Base-by-base conservation (phyloP, 164 flowering plant species). In the Tetracentron sinense region DNA sequence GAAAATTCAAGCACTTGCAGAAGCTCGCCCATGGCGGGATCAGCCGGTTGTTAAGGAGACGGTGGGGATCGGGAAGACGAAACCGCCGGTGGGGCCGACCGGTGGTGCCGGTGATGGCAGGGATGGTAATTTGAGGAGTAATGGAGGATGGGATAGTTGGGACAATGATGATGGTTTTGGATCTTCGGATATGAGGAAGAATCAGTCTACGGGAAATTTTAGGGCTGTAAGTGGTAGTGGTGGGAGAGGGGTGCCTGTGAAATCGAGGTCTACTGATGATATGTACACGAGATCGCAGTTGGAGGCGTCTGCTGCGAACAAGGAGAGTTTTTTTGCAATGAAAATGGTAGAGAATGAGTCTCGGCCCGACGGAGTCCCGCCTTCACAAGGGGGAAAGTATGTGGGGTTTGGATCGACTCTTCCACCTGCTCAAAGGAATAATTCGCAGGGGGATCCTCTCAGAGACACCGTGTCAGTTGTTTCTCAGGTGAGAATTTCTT, bases 301-400 rank as follows among this genome's bases (percentile, higher is more conserved):
- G 80, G 96, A 94, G 81, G 89, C 88, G 0, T 94, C 99, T 0
- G 99, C 99, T 0, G 92, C 96, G 25, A 80, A 78, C 49, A 94
- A 94, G 66, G 97, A 86, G 64, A 53, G 71, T 22, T 94, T 85
- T 64, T 94, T 94, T 61, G 86, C 94, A 1, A 73, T 76, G 70
- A 91, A 79, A 74, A 73, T 88, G 66, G 75, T 70, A 7, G 99
- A 94, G 80, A 94, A 94, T 63, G 87, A 89, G 31, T 70, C 85
- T 7, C 56, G 82, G 72, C 97, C 97, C 0, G 97, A 86, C 25
- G 97, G 96, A 16, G 1, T 94, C 4, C 96, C 96, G 0, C 99
- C 99, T 2, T 88, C 96, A 16, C 86, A 89, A 61, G 99, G 99
- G 0, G 99, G 99, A 29, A 92, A 86, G 76, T 94, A 89, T 69